Conservation (phyloP, 495 filamentous ascomycete genomes). For the Talaromyces liani region DNA sequence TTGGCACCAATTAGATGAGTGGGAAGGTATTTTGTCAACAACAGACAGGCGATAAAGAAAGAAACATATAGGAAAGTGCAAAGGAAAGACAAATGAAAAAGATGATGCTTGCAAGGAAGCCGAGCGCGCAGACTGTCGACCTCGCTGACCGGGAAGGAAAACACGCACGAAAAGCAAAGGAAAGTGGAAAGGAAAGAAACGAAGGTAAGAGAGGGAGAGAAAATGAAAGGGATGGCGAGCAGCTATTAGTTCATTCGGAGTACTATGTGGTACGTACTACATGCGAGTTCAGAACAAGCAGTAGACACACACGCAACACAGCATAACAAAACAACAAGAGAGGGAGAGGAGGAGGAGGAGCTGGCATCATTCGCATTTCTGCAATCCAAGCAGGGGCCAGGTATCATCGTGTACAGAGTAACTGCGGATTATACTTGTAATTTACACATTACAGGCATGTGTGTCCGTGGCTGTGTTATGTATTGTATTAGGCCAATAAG, state of each 20-base stretch:
- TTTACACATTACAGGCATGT: background rate
- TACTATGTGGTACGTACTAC: background rate
- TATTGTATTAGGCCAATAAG: background rate
- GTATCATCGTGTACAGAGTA: background rate
- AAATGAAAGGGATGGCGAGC: background rate
- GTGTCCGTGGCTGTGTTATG: background rate
- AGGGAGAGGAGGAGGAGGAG: background rate
- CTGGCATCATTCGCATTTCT: background rate
- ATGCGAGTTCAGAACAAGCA: background rate
- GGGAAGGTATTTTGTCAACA: background rate
- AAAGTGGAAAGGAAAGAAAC: slow-evolving; percentile 10
- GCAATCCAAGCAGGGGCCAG: background rate
- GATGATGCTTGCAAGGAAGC: slow-evolving; percentile 11
- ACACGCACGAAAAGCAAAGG: slow-evolving; percentile 9
- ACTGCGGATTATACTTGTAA: background rate
- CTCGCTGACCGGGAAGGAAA: slow-evolving; percentile 10
- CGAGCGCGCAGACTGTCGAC: slow-evolving; percentile 4
- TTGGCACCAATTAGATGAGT: background rate
- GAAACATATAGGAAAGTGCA: slow-evolving; percentile 1
- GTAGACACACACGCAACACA: background rate
- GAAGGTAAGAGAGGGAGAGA: background rate
- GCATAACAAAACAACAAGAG: background rate
- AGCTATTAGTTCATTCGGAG: slow-evolving; percentile 1
- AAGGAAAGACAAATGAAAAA: slow-evolving; percentile 10
- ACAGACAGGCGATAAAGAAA: background rate